A percentile compares a stretch with the other conserved stretches of the same genome.
Conservation (phyloP, 2,329 filamentous ascomycete species). For the Phyllachora maydis region DNA sequence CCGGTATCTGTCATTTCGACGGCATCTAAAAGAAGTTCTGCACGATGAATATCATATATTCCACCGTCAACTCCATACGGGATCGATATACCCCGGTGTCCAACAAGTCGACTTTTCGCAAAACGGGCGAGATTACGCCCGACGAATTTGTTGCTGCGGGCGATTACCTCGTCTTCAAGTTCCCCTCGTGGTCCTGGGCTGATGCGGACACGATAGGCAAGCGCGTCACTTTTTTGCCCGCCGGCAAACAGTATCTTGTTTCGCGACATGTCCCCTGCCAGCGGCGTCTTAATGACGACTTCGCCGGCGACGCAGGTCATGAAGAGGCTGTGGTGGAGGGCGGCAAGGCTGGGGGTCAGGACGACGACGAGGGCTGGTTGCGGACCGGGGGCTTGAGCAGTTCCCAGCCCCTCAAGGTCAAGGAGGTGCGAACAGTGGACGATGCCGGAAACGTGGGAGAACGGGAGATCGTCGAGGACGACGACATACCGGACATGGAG, state of each 20-base stretch:
- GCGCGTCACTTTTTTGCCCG: slow-evolving; percentile 62
- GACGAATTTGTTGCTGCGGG: slow-evolving; percentile 92
- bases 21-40: neutral
- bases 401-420: slow-evolving; percentile 54
- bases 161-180: slow-evolving; percentile 97
- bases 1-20: too few species aligned
- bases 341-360: slow-evolving; percentile 23
- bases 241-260: slow-evolving; percentile 86
- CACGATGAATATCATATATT: slow-evolving; percentile 78
- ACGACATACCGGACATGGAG: slow-evolving; percentile 95
- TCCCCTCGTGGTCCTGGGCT: slow-evolving; percentile 94
- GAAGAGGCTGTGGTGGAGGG: slow-evolving; percentile 61
- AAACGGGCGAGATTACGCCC: slow-evolving; percentile 86
- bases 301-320: slow-evolving; percentile 69
- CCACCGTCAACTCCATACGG: slow-evolving; percentile 76
- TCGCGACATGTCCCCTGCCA: slow-evolving; percentile 90
- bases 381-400: slow-evolving; percentile 63
- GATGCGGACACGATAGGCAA: slow-evolving; percentile 67
- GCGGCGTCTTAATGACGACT: slow-evolving; percentile 78
- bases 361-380: slow-evolving; percentile 84
- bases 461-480: slow-evolving; percentile 44
- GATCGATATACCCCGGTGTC: slow-evolving; percentile 80
- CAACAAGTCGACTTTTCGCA: slow-evolving; percentile 82
- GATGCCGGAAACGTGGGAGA: slow-evolving; percentile 75
- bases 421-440: slow-evolving; percentile 73